phyloP scores from a whole-genome alignment of 495 filamentous ascomycete genomes.

The Sabuloglossum arenarium region DNA sequence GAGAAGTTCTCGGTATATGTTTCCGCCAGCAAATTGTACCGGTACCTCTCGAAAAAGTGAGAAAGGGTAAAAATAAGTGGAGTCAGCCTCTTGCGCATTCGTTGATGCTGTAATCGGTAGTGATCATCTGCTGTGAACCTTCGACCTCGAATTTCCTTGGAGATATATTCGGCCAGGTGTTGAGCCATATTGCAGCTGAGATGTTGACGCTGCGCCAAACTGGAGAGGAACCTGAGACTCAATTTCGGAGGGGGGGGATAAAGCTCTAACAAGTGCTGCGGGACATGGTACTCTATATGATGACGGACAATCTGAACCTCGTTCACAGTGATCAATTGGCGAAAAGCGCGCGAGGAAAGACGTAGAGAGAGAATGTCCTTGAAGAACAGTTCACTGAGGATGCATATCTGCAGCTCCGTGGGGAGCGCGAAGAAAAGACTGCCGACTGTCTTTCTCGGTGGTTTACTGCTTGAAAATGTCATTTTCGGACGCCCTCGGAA shows the following conservation, averaged over 20 bases:
- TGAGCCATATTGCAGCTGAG: slow-evolving; percentile 1
- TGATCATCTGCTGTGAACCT: not conserved
- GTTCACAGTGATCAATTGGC: not conserved
- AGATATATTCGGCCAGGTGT: slow-evolving; percentile 1
- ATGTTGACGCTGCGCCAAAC: not conserved
- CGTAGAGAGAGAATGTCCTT: slow-evolving; percentile 2
- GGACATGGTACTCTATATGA: slow-evolving; percentile 2
- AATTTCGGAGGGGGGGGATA: not conserved
- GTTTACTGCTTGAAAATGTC: not conserved
- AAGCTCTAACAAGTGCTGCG: not conserved
- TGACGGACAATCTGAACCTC: slow-evolving; percentile 4
- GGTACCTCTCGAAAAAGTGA: slow-evolving; percentile 5
- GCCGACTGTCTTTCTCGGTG: not conserved
- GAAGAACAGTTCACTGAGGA: not conserved
- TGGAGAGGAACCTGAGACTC: not conserved
- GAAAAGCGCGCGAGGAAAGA: not conserved
- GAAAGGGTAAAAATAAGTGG: slow-evolving; percentile 1
- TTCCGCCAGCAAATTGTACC: not conserved
- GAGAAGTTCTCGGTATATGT: not conserved
- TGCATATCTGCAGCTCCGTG: slow-evolving; percentile 1
- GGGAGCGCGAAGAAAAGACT: slow-evolving; percentile 4
- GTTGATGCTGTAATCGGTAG: slow-evolving; percentile 1
- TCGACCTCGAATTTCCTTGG: not conserved
- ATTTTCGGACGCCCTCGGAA: not conserved
- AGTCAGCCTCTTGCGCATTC: slow-evolving; percentile 1